Percentiles rank a stretch among this genome's conserved stretches.
Conservation (phyloP, 345 rosid genomes). For the Camelina sativa region DNA sequence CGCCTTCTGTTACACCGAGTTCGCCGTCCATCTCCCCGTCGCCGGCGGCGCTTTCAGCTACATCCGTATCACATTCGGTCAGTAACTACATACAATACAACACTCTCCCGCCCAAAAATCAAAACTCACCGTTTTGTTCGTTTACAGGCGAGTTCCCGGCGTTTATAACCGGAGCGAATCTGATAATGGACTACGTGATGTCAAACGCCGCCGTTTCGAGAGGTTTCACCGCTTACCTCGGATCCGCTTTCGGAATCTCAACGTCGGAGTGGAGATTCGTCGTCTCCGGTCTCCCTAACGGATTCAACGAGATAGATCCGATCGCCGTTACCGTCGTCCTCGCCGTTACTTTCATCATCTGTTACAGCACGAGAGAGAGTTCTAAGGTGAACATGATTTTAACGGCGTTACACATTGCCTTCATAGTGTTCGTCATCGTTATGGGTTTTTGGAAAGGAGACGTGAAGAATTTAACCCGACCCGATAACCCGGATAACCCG, state of each 20-base stretch:
- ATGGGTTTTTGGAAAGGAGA: constrained; percentile 85
- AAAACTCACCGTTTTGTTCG: background rate
- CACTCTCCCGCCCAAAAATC: constrained; percentile 31
- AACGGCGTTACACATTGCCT: constrained; percentile 72
- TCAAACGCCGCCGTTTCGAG: constrained; percentile 98
- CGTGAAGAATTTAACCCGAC: constrained; percentile 60
- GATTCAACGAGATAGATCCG: constrained; percentile 76
- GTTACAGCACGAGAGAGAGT: constrained; percentile 83
- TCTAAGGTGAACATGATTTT: constrained; percentile 77
- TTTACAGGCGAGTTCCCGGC: constrained; percentile 81
- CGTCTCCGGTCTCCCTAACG: constrained; percentile 63
- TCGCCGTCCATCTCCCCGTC: constrained; percentile 97
- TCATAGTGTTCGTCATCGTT: constrained; percentile 69
- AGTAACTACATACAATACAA: constrained; percentile 1
- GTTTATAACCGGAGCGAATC: constrained; percentile 81
- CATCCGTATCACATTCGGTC: constrained; percentile 87
- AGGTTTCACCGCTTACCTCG: constrained; percentile 75
- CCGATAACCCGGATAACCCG: constrained; percentile 54
- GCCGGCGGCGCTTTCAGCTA: constrained; percentile 98
- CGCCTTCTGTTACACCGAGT: constrained; percentile 96
- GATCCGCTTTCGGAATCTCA: constrained; percentile 67
- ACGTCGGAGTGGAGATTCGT: constrained; percentile 66
- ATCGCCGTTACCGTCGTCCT: constrained; percentile 66
- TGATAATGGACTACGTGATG: constrained; percentile 80
- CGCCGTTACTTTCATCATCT: constrained; percentile 69